phyloP scores from a whole-genome alignment of 2,329 filamentous ascomycete genomes.

The Salinomyces thailandicus region DNA sequence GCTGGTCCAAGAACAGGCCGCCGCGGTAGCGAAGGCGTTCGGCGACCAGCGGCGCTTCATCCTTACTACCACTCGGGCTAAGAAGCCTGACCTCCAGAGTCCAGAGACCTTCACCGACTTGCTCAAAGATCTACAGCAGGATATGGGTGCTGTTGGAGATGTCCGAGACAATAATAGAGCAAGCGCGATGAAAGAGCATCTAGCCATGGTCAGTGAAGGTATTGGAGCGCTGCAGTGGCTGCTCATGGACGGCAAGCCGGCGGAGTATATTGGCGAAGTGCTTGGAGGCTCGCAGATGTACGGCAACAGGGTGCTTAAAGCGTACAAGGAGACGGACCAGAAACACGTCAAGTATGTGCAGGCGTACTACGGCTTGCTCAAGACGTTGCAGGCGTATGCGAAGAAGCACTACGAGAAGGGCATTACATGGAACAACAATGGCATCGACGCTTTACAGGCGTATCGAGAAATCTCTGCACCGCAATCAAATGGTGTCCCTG shows the following conservation, averaged over 20 bases:
- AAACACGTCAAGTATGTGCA: slow-evolving; percentile 82
- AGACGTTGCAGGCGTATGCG: slow-evolving; percentile 70
- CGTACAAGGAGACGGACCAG: slow-evolving; percentile 75
- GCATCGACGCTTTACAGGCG: slow-evolving; percentile 58
- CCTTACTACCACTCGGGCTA: slow-evolving; percentile 77
- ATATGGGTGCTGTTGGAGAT: slow-evolving; percentile 66
- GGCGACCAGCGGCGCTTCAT: slow-evolving; percentile 78
- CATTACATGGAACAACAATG: slow-evolving; percentile 77
- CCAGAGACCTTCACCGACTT: slow-evolving; percentile 60
- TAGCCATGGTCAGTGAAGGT: slow-evolving; percentile 81
- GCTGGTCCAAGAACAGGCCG: slow-evolving; percentile 54
- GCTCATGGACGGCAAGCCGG: slow-evolving; percentile 69
- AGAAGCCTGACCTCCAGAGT: slow-evolving; percentile 73
- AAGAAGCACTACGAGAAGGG: slow-evolving; percentile 72
- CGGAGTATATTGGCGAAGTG: slow-evolving; percentile 74
- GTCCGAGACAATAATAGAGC: slow-evolving; percentile 73
- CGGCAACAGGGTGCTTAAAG: slow-evolving; percentile 85
- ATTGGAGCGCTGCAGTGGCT: slow-evolving; percentile 89
- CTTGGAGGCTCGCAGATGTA: slow-evolving; percentile 82
- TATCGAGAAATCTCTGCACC: slow-evolving; percentile 42
- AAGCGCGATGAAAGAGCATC: slow-evolving; percentile 64
- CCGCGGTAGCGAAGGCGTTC: slow-evolving; percentile 56
- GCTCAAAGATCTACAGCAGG: slow-evolving; percentile 75
- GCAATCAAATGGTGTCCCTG: neutral
- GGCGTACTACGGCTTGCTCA: slow-evolving; percentile 85